A percentile compares a stretch with the other conserved stretches of the same genome.
Conservation (phyloP, 140 eudicot genomes). For the Stevia rebaudiana region DNA sequence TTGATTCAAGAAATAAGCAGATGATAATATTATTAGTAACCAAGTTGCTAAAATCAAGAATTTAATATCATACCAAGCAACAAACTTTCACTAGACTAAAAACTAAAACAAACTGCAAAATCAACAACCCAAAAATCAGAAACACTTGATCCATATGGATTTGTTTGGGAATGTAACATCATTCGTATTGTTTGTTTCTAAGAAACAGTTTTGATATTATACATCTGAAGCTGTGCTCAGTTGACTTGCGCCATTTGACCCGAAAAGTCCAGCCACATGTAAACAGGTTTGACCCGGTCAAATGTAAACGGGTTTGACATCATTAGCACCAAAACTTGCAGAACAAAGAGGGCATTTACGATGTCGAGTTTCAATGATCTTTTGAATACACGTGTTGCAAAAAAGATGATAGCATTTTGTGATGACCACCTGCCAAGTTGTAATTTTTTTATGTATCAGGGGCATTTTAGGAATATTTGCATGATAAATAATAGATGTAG, state of each 20-base stretch:
- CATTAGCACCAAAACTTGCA: slow-evolving; percentile 87
- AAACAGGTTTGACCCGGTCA: slow-evolving; percentile 59
- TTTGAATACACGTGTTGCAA: slow-evolving; percentile 74
- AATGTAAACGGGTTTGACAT: slow-evolving; percentile 90
- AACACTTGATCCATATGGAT: slow-evolving; percentile 23
- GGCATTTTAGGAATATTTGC: not conserved
- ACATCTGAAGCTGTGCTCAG: slow-evolving; percentile 25
- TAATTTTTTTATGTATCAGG: not conserved
- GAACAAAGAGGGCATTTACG: slow-evolving; percentile 91
- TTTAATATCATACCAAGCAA: slow-evolving; percentile 19
- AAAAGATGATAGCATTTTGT: slow-evolving; percentile 94
- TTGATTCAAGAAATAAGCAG: slow-evolving; percentile 26
- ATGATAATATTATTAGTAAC: slow-evolving; percentile 23
- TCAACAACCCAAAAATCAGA: slow-evolving; percentile 21
- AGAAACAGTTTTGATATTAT: slow-evolving; percentile 26
- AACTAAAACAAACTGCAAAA: slow-evolving; percentile 29
- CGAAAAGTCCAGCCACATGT: slow-evolving; percentile 35
- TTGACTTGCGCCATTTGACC: slow-evolving; percentile 8
- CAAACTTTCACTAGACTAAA: slow-evolving; percentile 30
- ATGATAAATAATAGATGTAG: not conserved
- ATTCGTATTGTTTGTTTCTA: slow-evolving; percentile 9
- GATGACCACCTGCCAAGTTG: slow-evolving; percentile 47
- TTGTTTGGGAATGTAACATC: slow-evolving; percentile 14
- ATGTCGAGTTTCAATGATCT: slow-evolving; percentile 62
- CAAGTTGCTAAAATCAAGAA: slow-evolving; percentile 22